These are phyloP conservation scores for Trichoderma orchidacearum DNA, from an alignment of 495 filamentous ascomycete genomes.

Conservation along the genomic window DNA sequence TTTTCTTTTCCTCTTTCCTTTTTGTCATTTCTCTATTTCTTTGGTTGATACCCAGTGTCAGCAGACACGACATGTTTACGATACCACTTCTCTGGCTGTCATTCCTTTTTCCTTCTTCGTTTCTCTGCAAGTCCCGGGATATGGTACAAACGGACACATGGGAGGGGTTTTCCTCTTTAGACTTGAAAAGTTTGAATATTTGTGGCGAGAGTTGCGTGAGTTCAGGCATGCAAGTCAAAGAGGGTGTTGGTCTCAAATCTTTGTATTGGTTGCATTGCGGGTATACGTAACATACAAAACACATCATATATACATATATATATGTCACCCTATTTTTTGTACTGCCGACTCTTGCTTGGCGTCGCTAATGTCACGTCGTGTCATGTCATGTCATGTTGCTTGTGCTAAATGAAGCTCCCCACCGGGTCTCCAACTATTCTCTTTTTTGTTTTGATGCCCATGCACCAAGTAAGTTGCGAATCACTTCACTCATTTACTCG, in stretches of 20 bases:
- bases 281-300: background rate
- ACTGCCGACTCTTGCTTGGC: background rate
- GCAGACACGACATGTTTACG: background rate
- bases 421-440: too few species aligned
- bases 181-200: background rate
- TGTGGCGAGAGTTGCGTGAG: background rate
- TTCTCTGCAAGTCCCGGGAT: background rate
- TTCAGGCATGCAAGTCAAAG: background rate
- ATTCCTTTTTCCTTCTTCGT: background rate
- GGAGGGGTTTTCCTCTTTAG: background rate
- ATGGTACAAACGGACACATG: background rate
- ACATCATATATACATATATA: background rate
- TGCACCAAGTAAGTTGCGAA: too few species aligned
- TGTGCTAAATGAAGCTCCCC: too few species aligned
- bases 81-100: background rate
- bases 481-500: constrained; percentile 11
- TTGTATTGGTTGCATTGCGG: background rate
- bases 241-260: background rate
- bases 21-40: background rate
- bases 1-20: background rate
- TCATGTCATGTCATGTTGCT: too few species aligned
- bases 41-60: background rate
- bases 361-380: too few species aligned
- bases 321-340: background rate
- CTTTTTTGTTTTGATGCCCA: background rate